Conservation (phyloP, 768 basidiomycete genomes). For the Leccinum subtestaceum region DNA sequence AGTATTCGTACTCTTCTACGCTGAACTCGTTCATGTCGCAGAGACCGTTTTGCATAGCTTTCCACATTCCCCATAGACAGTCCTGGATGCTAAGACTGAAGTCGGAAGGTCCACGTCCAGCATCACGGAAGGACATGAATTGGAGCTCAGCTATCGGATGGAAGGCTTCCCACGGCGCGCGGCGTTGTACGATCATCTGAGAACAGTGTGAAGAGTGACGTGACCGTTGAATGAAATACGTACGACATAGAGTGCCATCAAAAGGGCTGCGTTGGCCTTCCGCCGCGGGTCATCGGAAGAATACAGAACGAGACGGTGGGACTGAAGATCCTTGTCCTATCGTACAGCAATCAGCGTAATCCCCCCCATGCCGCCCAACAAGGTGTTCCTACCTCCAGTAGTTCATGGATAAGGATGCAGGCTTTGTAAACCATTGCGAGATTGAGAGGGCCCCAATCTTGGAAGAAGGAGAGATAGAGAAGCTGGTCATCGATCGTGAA, state of each 20-base stretch:
- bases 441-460: conserved; percentile 92
- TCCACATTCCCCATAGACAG: conserved; percentile 85
- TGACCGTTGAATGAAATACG: conserved; percentile 31
- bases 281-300: conserved; percentile 79
- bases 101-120: conserved; percentile 88
- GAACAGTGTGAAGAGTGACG: conserved; percentile 18
- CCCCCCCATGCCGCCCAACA: conserved; percentile 11
- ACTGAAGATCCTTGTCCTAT: conserved; percentile 71
- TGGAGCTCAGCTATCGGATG: conserved; percentile 89
- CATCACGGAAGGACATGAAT: conserved; percentile 95
- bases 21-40: conserved; percentile 95
- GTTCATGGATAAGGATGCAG: conserved; percentile 87
- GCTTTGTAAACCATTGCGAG: conserved; percentile 92
- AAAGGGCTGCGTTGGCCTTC: conserved; percentile 93
- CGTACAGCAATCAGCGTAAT: conserved; percentile 22
- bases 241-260: conserved; percentile 92
- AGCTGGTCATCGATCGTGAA: conserved; percentile 93
- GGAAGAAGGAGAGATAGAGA: conserved; percentile 89
- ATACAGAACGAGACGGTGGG: conserved; percentile 83
- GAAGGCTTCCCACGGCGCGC: conserved; percentile 92
- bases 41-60: conserved; percentile 86
- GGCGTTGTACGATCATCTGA: conserved; percentile 90
- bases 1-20: conserved; percentile 88
- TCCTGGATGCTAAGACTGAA: conserved; percentile 94
- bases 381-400: conserved; percentile 63